phyloP scores from a whole-genome alignment of 495 filamentous ascomycete species.

The Podospora pseudoanserina region DNA sequence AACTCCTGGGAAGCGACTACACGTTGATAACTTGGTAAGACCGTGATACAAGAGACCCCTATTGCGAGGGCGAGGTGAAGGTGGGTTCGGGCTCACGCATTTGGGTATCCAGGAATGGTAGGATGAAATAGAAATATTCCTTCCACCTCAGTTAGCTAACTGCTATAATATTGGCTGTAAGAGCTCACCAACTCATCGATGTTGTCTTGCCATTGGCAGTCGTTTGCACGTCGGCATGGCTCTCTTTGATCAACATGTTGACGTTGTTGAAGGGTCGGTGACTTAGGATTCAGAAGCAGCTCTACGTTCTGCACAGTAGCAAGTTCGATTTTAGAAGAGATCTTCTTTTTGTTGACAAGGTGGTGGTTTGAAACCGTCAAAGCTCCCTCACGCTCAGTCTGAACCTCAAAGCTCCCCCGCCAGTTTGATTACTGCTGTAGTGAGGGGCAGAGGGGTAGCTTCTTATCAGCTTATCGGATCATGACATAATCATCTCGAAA shows the following conservation, averaged over 20 bases:
- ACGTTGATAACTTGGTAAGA: constrained; percentile 14
- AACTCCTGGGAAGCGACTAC: constrained; percentile 77
- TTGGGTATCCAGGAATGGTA: constrained; percentile 74
- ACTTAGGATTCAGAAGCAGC: background rate
- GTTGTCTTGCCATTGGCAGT: constrained; percentile 44
- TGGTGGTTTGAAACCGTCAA: background rate
- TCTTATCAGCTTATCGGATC: constrained; percentile 33
- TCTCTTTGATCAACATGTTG: constrained; percentile 47
- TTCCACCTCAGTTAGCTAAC: constrained; percentile 29
- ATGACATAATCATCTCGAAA: constrained; percentile 29
- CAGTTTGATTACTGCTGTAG: constrained; percentile 6
- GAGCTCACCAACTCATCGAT: constrained; percentile 40
- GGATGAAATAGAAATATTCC: constrained; percentile 90
- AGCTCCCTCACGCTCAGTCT: background rate
- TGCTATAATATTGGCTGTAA: background rate
- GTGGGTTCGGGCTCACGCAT: constrained; percentile 52
- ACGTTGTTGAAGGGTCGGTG: constrained; percentile 2
- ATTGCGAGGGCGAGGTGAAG: constrained; percentile 4
- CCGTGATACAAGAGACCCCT: background rate
- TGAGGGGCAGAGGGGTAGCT: constrained; percentile 24
- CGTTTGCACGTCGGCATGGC: constrained; percentile 40
- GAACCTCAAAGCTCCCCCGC: constrained; percentile 13
- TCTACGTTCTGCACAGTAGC: too few relatives aligned
- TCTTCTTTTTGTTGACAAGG: too few relatives aligned
- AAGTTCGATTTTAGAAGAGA: too few relatives aligned